phyloP scores from a whole-genome alignment of 2,329 filamentous ascomycete genomes.

The Penicillium sp. region DNA sequence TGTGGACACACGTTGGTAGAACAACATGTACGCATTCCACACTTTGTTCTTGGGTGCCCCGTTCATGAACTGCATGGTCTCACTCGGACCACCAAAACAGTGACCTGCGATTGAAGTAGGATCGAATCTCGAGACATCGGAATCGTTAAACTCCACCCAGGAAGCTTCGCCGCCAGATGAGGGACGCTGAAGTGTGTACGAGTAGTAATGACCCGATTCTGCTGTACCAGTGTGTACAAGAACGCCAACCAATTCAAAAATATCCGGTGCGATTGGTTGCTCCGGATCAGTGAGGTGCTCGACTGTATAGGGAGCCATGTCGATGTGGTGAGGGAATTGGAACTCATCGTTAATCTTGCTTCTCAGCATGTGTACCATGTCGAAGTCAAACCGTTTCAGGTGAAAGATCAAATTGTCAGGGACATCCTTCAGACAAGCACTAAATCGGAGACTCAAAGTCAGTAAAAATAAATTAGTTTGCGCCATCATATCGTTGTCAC shows the following conservation, averaged over 20 bases:
- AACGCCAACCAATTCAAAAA: slow-evolving; percentile 92
- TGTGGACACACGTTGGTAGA: slow-evolving; percentile 79
- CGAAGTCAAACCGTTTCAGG: slow-evolving; percentile 63
- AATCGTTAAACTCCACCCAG: slow-evolving; percentile 96
- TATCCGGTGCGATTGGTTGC: slow-evolving; percentile 60
- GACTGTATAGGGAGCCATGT: slow-evolving; percentile 89
- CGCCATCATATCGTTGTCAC: slow-evolving; percentile 8
- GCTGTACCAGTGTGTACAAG: slow-evolving; percentile 91
- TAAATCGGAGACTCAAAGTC: slow-evolving; percentile 33
- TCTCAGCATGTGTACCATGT: slow-evolving; percentile 65
- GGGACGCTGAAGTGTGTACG: slow-evolving; percentile 81
- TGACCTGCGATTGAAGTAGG: slow-evolving; percentile 67
- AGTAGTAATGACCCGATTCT: slow-evolving; percentile 96
- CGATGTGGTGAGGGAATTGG: slow-evolving; percentile 76
- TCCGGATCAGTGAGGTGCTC: slow-evolving; percentile 70
- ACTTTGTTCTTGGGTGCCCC: slow-evolving; percentile 61
- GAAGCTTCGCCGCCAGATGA: slow-evolving; percentile 46
- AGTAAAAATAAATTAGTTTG: slow-evolving; percentile 4
- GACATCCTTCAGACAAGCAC: slow-evolving; percentile 86
- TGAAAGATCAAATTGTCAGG: slow-evolving; percentile 96
- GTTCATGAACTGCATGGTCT: slow-evolving; percentile 49
- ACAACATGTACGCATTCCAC: slow-evolving; percentile 94
- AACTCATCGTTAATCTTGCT: slow-evolving; percentile 97
- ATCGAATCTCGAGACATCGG: slow-evolving; percentile 75
- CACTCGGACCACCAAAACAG: slow-evolving; percentile 75